Base-by-base conservation (phyloP, 148 eudicot species). In the Fallopia convolvulus region DNA sequence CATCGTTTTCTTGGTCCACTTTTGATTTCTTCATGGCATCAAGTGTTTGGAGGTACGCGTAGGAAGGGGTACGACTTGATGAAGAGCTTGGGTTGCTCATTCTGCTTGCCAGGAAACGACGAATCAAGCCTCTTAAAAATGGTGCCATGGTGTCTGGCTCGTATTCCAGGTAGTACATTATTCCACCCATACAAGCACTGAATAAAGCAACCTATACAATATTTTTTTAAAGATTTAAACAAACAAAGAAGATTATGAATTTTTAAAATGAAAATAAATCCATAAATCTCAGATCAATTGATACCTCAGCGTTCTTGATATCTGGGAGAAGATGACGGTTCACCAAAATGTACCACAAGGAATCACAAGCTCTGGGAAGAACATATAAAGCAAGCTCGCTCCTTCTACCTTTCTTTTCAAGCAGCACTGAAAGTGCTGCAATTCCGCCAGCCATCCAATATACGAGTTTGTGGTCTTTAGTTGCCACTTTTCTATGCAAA, bases 71-170 rank as follows among this genome's bases (percentile, higher is more conserved):
- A 39, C 83, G 85, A 77, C 74, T 90, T 61, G 89, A 82, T 52
- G 90, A 79, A 55, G 92, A 86, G 74, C 81, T 82, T 2, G 97
- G 97, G 75, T 83, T 91, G 82, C 93, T 95, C 49, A 95, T 90
- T 83, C 89, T 87, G 79, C 99, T 95, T 40, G 97, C 92, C 55
- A 95, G 85, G 83, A 92, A 92, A 13, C 99, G 96, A 11, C 91
- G 96, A 72, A 95, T 92, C 68, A 95, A 77, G 71, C 92, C 89
- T 77, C 97, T 89, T 40, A 92, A 88, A 70, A 95, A 83, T 40
- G 99, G 99, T 68, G 99, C 96, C 99, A 94, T 92, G 50, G 97
- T 95, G 71, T 92, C 93, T 11, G 97, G 99, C 72, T 95, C 99
- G 42, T 92, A 90, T 55, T 92, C 97, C 47, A 94, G 82, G 83